These are phyloP conservation scores for Glycine latifolia DNA, from an alignment of 306 rosid species.

Conservation along the genomic window DNA sequence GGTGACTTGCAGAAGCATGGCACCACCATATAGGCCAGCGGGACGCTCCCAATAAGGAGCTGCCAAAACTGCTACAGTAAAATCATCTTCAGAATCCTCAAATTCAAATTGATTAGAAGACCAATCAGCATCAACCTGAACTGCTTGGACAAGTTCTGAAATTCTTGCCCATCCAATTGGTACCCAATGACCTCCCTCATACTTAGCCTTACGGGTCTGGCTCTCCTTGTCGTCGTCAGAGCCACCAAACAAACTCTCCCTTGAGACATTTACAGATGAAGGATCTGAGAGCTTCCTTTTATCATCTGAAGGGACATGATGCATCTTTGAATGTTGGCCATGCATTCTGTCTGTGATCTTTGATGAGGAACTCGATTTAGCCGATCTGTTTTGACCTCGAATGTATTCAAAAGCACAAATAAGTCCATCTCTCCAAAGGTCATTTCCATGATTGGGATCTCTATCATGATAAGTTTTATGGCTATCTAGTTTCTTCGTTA, in stretches of 20 bases:
- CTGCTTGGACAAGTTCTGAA: constrained; percentile 72
- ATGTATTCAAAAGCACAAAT: constrained; percentile 87
- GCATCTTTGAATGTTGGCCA: constrained; percentile 47
- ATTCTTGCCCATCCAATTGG: constrained; percentile 95
- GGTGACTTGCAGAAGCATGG: constrained; percentile 82
- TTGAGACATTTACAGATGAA: constrained; percentile 47
- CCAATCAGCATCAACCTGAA: constrained; percentile 74
- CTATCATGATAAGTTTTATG: constrained; percentile 49
- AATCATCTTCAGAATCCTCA: constrained; percentile 68
- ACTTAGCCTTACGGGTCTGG: constrained; percentile 45
- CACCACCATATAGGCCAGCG: constrained; percentile 95
- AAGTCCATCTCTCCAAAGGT: constrained; percentile 91
- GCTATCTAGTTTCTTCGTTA: constrained; percentile 56
- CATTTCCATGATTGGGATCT: constrained; percentile 59
- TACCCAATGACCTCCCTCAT: constrained; percentile 69
- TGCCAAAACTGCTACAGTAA: constrained; percentile 87
- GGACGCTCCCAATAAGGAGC: constrained; percentile 95
- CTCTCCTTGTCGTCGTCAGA: constrained; percentile 48
- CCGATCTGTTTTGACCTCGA: constrained; percentile 55
- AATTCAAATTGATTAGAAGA: constrained; percentile 56
- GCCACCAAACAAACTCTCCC: constrained; percentile 25
- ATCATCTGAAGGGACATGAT: no score
- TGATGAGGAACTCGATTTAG: constrained; percentile 47
- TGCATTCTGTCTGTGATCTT: constrained; percentile 36
- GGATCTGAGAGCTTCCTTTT: constrained; percentile 10